These are phyloP conservation scores for Lachnellula cervina DNA, from an alignment of 2,329 filamentous ascomycete genomes.

Conservation along the genomic window DNA sequence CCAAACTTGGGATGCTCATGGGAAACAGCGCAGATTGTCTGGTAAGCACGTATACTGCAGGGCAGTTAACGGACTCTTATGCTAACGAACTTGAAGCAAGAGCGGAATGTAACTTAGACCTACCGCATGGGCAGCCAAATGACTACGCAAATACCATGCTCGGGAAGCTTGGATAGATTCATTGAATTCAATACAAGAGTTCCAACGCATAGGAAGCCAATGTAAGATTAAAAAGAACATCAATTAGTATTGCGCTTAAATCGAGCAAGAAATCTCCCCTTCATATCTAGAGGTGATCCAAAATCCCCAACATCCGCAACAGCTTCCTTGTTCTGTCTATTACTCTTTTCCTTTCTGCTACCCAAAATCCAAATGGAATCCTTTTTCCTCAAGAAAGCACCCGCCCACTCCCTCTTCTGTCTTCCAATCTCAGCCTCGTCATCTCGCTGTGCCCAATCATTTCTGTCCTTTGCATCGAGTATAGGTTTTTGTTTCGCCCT, in stretches of 20 bases:
- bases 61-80: neutral
- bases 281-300: constrained; percentile 13
- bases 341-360: constrained; percentile 33
- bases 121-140: neutral
- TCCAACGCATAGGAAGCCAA: constrained; percentile 1
- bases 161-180: neutral
- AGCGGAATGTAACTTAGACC: neutral
- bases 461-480: constrained; percentile 18
- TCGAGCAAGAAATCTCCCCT: constrained; percentile 23
- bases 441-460: constrained; percentile 56
- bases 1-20: neutral
- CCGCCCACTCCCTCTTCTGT: constrained; percentile 18
- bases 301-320: constrained; percentile 15
- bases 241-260: constrained; percentile 27
- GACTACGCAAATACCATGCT: neutral
- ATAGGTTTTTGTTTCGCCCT: constrained; percentile 11
- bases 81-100: neutral
- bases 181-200: neutral
- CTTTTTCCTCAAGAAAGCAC: constrained; percentile 37
- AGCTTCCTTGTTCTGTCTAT: constrained; percentile 21
- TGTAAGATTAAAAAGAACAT: constrained; percentile 1
- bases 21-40: neutral
- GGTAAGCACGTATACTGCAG: neutral
- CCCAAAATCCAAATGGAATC: constrained; percentile 48
- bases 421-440: constrained; percentile 16